Conservation (phyloP, 148 eudicot genomes). For the Rhododendron vialii region DNA sequence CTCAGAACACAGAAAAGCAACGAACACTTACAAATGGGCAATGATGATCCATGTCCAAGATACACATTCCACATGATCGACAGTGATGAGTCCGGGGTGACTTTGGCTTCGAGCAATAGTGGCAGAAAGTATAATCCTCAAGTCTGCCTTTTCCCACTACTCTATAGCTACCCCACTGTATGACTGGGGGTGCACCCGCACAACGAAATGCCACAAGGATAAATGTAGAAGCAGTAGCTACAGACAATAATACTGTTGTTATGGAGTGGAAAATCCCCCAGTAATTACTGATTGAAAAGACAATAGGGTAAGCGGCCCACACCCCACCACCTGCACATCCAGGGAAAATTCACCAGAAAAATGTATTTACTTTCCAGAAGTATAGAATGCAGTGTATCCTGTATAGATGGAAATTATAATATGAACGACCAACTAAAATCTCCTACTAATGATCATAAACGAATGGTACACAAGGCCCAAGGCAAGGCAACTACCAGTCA, state of each 20-base stretch:
- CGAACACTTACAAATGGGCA: conserved; percentile 88
- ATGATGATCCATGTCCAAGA: conserved; percentile 98
- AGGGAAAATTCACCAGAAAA: background rate
- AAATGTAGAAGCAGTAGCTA: conserved; percentile 56
- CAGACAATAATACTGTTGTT: conserved; percentile 46
- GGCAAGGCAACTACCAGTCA: background rate
- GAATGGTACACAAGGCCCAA: background rate
- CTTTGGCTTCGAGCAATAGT: conserved; percentile 81
- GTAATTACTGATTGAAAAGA: conserved; percentile 57
- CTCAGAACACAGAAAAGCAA: background rate
- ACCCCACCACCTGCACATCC: conserved; percentile 72
- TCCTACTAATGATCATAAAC: background rate
- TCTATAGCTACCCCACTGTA: conserved; percentile 85
- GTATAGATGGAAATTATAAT: background rate
- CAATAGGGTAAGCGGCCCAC: conserved; percentile 84
- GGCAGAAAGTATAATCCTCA: conserved; percentile 71
- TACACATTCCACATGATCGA: conserved; percentile 81
- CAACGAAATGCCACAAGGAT: conserved; percentile 60
- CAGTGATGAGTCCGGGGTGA: conserved; percentile 91
- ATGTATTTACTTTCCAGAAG: background rate
- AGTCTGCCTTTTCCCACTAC: conserved; percentile 76
- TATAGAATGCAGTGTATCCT: background rate
- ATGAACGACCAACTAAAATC: background rate
- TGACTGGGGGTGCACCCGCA: conserved; percentile 65
- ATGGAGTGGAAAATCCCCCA: conserved; percentile 50